Percentiles rank a stretch among this genome's conserved stretches.
phyloP scores from a whole-genome alignment of 2,329 filamentous ascomycete species.

The Hortaea sp. region DNA sequence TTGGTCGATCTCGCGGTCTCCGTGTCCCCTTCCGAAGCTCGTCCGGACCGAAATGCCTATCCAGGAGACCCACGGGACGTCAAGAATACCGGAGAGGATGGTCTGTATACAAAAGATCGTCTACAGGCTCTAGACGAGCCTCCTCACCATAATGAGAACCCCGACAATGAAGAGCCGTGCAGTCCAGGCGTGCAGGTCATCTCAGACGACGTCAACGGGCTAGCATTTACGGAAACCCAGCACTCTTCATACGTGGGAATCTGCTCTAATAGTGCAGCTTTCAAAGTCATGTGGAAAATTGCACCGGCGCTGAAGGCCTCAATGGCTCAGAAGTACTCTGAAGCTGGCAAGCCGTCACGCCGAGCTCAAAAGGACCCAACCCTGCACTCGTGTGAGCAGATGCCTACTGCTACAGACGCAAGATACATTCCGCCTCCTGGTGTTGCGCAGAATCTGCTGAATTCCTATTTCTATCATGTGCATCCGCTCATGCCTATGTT shows the following conservation, averaged over 20 bases:
- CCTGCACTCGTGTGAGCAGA: no score
- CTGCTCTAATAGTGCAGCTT: slow-evolving; percentile 23
- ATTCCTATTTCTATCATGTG: slow-evolving; percentile 23
- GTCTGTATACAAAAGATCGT: no score
- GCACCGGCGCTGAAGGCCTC: slow-evolving; percentile 18
- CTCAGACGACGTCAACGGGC: slow-evolving; percentile 24
- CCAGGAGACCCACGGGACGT: no score
- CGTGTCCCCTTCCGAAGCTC: slow-evolving; percentile 31
- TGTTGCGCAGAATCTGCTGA: slow-evolving; percentile 19
- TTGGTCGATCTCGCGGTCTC: slow-evolving; percentile 36
- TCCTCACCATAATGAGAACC: slow-evolving; percentile 52
- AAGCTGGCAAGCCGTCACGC: slow-evolving; percentile 19
- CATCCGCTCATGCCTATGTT: slow-evolving; percentile 26
- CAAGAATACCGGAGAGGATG: no score
- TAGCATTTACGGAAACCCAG: slow-evolving; percentile 20
- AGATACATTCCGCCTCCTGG: slow-evolving; percentile 17
- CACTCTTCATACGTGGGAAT: slow-evolving; percentile 24
- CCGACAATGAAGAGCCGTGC: slow-evolving; percentile 50
- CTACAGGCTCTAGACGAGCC: slow-evolving; percentile 59
- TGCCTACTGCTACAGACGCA: no score
- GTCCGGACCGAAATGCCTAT: slow-evolving; percentile 38
- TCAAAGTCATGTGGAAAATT: slow-evolving; percentile 33
- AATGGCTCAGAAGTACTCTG: slow-evolving; percentile 16
- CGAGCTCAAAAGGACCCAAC: slow-evolving; percentile 11
- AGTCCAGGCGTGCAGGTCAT: slow-evolving; percentile 33